These are phyloP conservation scores for Oemleria cerasiformis DNA, from an alignment of 306 rosid genomes.

Conservation along the genomic window DNA sequence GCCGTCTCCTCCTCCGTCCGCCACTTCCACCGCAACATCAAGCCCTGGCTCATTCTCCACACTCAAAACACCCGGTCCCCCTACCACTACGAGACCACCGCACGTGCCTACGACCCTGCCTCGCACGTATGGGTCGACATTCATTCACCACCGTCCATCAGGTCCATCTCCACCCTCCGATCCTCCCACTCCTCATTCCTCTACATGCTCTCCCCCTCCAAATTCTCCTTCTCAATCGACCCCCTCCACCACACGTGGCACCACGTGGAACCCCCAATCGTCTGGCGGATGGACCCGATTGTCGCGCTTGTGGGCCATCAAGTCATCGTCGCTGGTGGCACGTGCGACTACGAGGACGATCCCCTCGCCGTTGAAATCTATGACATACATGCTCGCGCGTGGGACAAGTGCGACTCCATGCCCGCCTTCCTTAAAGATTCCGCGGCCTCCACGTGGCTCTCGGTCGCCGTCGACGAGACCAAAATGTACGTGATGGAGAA, in stretches of 20 bases:
- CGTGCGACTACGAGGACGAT: slow-evolving; percentile 53
- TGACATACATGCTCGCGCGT: slow-evolving; percentile 24
- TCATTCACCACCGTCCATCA: slow-evolving; percentile 21
- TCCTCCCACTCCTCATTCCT: slow-evolving; percentile 67
- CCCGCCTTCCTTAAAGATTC: slow-evolving; percentile 47
- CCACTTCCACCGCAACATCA: slow-evolving; percentile 29
- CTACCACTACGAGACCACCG: slow-evolving; percentile 40
- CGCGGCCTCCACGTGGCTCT: slow-evolving; percentile 53
- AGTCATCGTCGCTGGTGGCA: slow-evolving; percentile 53
- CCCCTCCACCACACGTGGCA: slow-evolving; percentile 58
- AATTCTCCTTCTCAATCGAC: slow-evolving; percentile 56
- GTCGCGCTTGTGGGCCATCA: slow-evolving; percentile 40
- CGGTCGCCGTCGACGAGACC: slow-evolving; percentile 39
- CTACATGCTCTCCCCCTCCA: slow-evolving; percentile 49
- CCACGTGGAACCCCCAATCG: slow-evolving; percentile 34
- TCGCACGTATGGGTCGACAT: slow-evolving; percentile 58
- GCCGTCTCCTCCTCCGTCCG: slow-evolving; percentile 62
- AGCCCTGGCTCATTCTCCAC: slow-evolving; percentile 71
- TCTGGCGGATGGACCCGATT: slow-evolving; percentile 61
- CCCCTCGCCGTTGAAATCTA: slow-evolving; percentile 64
- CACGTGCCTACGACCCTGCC: slow-evolving; percentile 73
- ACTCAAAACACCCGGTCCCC: slow-evolving; percentile 38
- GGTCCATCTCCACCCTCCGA: slow-evolving; percentile 38
- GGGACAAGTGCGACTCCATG: slow-evolving; percentile 50
- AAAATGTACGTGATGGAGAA: slow-evolving; percentile 51